A percentile compares a stretch with the other conserved stretches of the same genome.
phyloP scores from a whole-genome alignment of 179 eudicot genomes.

The Silene noctiflora region DNA sequence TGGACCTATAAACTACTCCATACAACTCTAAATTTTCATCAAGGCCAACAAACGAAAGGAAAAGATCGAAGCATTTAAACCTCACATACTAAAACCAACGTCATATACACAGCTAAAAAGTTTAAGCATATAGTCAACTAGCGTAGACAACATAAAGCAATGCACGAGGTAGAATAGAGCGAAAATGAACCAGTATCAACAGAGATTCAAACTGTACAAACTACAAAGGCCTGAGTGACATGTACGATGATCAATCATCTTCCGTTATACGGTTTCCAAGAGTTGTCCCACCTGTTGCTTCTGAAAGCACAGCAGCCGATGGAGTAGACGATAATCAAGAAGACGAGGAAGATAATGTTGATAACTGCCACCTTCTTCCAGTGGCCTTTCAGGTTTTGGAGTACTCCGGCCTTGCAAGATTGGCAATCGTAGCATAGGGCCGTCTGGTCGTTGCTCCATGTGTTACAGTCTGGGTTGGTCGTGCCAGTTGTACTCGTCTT shows the following conservation, averaged over 20 bases:
- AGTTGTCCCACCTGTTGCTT: slow-evolving; percentile 54
- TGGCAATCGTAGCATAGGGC: slow-evolving; percentile 62
- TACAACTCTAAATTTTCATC: too few relatives aligned
- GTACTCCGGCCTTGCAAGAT: slow-evolving; percentile 82
- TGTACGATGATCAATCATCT: neutral
- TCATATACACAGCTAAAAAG: slow-evolving; percentile 21
- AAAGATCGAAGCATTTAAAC: neutral
- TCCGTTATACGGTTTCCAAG: slow-evolving; percentile 36
- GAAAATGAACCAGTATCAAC: neutral
- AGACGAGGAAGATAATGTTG: slow-evolving; percentile 63
- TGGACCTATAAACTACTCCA: too few relatives aligned
- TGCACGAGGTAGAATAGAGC: neutral
- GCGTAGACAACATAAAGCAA: slow-evolving; percentile 2
- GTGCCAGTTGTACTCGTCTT: slow-evolving; percentile 7
- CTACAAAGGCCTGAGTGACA: slow-evolving; percentile 16
- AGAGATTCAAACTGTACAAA: slow-evolving; percentile 27
- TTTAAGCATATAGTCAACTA: neutral
- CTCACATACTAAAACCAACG: neutral
- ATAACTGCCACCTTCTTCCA: slow-evolving; percentile 83
- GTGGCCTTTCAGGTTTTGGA: slow-evolving; percentile 68
- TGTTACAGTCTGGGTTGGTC: slow-evolving; percentile 50
- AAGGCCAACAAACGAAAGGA: neutral
- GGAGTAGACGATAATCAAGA: slow-evolving; percentile 73
- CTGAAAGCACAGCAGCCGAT: slow-evolving; percentile 93
- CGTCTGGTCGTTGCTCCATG: slow-evolving; percentile 55